Conservation (phyloP, 106 monocot species). For the Xerophyta viscosa region DNA sequence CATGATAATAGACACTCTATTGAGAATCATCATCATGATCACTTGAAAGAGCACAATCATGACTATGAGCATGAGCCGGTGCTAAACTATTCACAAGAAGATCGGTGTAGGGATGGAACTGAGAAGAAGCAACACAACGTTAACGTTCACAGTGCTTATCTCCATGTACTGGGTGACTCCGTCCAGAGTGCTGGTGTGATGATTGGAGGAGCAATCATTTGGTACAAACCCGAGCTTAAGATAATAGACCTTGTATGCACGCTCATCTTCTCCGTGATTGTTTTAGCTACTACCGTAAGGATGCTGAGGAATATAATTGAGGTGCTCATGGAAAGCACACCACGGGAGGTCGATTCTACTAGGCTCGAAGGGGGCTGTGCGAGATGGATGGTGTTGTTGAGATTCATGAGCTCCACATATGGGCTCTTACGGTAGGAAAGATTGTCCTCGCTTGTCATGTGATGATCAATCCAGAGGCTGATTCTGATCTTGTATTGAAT, state of each 20-base stretch:
- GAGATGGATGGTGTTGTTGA: constrained; percentile 52
- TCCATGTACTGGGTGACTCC: constrained; percentile 70
- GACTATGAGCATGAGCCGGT: constrained; percentile 21
- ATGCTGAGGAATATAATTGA: constrained; percentile 68
- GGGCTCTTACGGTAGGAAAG: constrained; percentile 75
- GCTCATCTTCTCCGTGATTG: constrained; percentile 59
- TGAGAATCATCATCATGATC: too few species aligned
- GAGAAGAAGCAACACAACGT: constrained; percentile 35
- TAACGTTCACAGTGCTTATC: constrained; percentile 70
- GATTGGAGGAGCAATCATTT: constrained; percentile 72
- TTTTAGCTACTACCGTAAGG: constrained; percentile 45
- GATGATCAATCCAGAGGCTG: constrained; percentile 33
- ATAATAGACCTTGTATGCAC: constrained; percentile 76
- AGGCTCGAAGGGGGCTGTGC: constrained; percentile 51
- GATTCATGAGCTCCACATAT: constrained; percentile 66
- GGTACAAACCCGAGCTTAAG: constrained; percentile 82
- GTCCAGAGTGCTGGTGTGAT: constrained; percentile 75
- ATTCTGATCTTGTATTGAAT: constrained; percentile 47
- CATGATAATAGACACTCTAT: constrained; percentile 63
- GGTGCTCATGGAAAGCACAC: constrained; percentile 84
- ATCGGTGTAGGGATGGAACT: neutral
- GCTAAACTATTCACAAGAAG: constrained; percentile 17
- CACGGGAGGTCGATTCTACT: constrained; percentile 66
- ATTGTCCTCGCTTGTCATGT: constrained; percentile 60
- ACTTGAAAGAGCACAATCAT: neutral